phyloP scores from a whole-genome alignment of 345 rosid genomes.

The Heritiera fomes region DNA sequence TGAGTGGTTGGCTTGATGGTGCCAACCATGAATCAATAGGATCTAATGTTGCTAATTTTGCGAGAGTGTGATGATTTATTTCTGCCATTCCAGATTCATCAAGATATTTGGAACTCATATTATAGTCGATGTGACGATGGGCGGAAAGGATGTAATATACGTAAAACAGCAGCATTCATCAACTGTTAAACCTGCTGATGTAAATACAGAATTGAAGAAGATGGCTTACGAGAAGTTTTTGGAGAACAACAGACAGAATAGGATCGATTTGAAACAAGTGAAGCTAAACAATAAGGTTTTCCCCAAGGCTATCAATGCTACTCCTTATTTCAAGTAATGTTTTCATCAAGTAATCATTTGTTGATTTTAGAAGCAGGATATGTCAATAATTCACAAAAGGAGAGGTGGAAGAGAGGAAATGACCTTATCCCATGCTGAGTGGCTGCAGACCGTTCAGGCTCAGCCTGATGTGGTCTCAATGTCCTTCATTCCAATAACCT shows the following conservation, averaged over 20 bases:
- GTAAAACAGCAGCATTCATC: constrained; percentile 65
- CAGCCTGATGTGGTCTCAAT: not conserved
- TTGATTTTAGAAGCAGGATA: constrained; percentile 55
- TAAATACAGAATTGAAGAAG: constrained; percentile 57
- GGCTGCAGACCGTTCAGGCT: constrained; percentile 78
- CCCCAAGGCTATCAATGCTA: not conserved
- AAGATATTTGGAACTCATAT: constrained; percentile 70
- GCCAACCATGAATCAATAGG: no score
- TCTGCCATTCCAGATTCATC: constrained; percentile 51
- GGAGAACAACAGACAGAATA: constrained; percentile 44
- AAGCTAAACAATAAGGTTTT: constrained; percentile 42
- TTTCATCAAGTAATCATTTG: not conserved
- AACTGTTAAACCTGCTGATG: constrained; percentile 54
- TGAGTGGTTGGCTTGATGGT: no score
- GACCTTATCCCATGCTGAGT: constrained; percentile 64
- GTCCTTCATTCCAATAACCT: constrained; percentile 11
- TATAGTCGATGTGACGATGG: constrained; percentile 69
- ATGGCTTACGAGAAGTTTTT: constrained; percentile 68
- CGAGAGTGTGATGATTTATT: not conserved
- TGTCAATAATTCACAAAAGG: constrained; percentile 64
- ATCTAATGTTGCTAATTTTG: not conserved
- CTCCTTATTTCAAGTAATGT: not conserved
- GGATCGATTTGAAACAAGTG: constrained; percentile 34
- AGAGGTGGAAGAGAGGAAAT: constrained; percentile 79
- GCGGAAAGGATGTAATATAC: constrained; percentile 75